Evolutionary conservation across 495 filamentous ascomycete species (phyloP).

Genomic region (Aspergillus homomorphus): DNA sequence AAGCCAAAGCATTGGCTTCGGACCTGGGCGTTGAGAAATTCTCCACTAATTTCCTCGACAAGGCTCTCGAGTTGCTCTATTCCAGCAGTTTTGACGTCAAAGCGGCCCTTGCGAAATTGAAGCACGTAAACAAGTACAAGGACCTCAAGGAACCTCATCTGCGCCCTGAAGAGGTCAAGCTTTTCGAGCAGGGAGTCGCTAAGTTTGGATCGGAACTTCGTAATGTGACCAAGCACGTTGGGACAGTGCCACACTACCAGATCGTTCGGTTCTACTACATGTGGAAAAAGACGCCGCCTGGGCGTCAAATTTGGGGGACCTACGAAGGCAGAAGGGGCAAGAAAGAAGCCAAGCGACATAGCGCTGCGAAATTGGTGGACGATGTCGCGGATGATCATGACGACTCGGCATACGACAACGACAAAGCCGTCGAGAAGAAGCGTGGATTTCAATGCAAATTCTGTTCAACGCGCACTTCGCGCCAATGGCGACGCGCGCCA

Average conservation of each 20-base stretch:
- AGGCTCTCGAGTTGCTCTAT: slow-evolving; percentile 72
- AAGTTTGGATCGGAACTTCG: slow-evolving; percentile 91
- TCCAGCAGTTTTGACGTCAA: slow-evolving; percentile 66
- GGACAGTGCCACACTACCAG: slow-evolving; percentile 66
- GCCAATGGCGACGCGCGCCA: slow-evolving; percentile 91
- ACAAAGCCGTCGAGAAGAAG: slow-evolving; percentile 76
- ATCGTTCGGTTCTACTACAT: slow-evolving; percentile 93
- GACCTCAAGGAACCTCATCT: slow-evolving; percentile 85
- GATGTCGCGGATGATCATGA: slow-evolving; percentile 92
- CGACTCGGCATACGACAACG: slow-evolving; percentile 93
- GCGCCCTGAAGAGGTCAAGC: slow-evolving; percentile 72
- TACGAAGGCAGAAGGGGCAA: slow-evolving; percentile 83
- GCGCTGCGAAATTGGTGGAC: slow-evolving; percentile 73
- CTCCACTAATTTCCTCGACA: slow-evolving; percentile 86
- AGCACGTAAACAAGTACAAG: slow-evolving; percentile 62
- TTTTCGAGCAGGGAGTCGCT: slow-evolving; percentile 87
- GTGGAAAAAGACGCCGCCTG: slow-evolving; percentile 93
- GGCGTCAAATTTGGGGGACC: slow-evolving; percentile 83
- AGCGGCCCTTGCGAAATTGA: slow-evolving; percentile 69
- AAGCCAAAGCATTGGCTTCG: slow-evolving; percentile 58
- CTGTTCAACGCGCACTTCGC: slow-evolving; percentile 71
- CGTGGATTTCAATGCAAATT: slow-evolving; percentile 93
- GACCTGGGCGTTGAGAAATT: slow-evolving; percentile 62
- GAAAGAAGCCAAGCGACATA: slow-evolving; percentile 67
- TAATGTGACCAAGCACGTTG: slow-evolving; percentile 75